Base-by-base conservation (phyloP, 1,139 yeast species). In the Kodamaea plutei region DNA sequence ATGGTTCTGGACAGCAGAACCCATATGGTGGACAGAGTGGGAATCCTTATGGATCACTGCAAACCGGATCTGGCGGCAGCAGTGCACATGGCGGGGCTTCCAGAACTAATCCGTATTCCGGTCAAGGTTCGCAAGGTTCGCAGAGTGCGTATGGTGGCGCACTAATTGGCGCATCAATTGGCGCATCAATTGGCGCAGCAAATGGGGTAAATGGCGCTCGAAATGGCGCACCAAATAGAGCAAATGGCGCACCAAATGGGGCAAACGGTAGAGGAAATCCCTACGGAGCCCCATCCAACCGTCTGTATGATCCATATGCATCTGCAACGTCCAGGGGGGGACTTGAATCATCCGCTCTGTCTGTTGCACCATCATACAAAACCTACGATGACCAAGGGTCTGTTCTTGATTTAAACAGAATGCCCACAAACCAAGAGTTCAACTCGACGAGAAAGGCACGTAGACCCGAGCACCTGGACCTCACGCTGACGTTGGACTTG, bases 321-420 rank as follows among this genome's bases (percentile, higher is more conserved):
- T 21, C 21, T n/a, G 25, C 17, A 14, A 32, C 39, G 9, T 17
- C 18, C 25, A 20, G 39, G 14, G 12, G 31, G 2, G 28, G 28
- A 10, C n/a, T 10, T 15, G 29, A 26, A 22, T 26, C 27, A 5
- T 10, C 28, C 5, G 23, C 23, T 16, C 21, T 31, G n/a, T 26
- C 33, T 6, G 26, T 26, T 9, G 28, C 27, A 8, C 33, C 31
- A 16, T 11, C 28, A 6, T 29, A 35, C 22, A 21, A 17, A 25
- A 18, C 31, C 20, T 35, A 29, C 5, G 41, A 37, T 29, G 67
- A 64, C 37, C 58, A 52, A 13, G 70, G 62, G 36, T 54, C 64
- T 14, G 29, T 29, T 11, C 54, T 68, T 20, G 73, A 68, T 40
- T 52, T 68, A 36, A 68, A 68, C 45, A 59, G 57, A 13, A 58